Percentiles rank a stretch among this genome's conserved stretches.
Conservation (phyloP, 2,329 filamentous ascomycete species). For the Emmonsia crescens region DNA sequence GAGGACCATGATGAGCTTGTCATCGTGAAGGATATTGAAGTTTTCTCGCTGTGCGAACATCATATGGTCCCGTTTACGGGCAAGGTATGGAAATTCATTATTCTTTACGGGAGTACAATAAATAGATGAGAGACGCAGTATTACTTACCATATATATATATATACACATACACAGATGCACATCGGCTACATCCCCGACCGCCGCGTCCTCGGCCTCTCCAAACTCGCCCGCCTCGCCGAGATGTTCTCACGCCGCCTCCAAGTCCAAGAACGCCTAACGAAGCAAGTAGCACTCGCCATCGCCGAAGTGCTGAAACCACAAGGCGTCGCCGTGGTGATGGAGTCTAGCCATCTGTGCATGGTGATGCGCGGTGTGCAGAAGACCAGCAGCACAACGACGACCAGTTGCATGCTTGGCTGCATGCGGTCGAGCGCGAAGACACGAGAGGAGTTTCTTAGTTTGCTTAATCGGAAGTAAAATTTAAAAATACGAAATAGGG, state of each 20-base stretch:
- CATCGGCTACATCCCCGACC: conserved; percentile 90
- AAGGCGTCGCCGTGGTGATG: conserved; percentile 95
- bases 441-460: conserved; percentile 87
- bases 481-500: neutral
- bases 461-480: conserved; percentile 50
- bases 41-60: conserved; percentile 92
- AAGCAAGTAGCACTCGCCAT: conserved; percentile 93
- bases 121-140: neutral
- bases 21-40: conserved; percentile 94
- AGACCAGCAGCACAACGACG: conserved; percentile 75
- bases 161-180: conserved; percentile 59
- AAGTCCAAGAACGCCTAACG: conserved; percentile 92
- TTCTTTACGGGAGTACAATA: neutral
- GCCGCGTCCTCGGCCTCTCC: conserved; percentile 86
- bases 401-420: conserved; percentile 97
- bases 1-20: conserved; percentile 96
- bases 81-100: conserved; percentile 51
- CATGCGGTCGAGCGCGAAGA: conserved; percentile 87
- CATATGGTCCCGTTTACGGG: conserved; percentile 94
- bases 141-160: conserved; percentile 7
- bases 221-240: conserved; percentile 94
- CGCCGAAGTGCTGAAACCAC: conserved; percentile 82
- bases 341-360: conserved; percentile 95
- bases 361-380: conserved; percentile 98
- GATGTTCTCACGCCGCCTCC: conserved; percentile 86